A percentile compares a stretch with the other conserved stretches of the same genome.
Conservation (phyloP, 164 flowering plant species). For the Litsea cubeba region DNA sequence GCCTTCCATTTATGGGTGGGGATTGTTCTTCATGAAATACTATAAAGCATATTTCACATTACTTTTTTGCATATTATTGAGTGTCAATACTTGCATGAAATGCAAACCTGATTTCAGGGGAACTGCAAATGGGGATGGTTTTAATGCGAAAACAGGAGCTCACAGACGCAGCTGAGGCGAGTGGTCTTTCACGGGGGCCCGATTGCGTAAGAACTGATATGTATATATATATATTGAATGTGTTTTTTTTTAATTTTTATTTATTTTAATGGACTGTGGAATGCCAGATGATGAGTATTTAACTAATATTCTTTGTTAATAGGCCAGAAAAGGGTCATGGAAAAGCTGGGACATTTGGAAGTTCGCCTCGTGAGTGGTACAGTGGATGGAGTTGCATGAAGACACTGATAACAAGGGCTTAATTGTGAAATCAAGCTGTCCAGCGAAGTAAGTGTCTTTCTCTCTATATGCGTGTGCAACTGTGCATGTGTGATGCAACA, state of each 20-base stretch:
- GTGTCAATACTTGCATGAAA: not conserved
- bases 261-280: not conserved
- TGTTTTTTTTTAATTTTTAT: not conserved
- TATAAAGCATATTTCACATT: not conserved
- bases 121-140: slow-evolving; percentile 48
- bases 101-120: slow-evolving; percentile 33
- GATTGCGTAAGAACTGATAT: slow-evolving; percentile 45
- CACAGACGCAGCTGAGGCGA: slow-evolving; percentile 90
- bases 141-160: slow-evolving; percentile 90
- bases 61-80: not conserved
- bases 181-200: slow-evolving; percentile 83
- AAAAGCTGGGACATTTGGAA: slow-evolving; percentile 55
- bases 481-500: too few relatives aligned
- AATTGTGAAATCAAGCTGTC: slow-evolving; percentile 76
- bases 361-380: slow-evolving; percentile 83
- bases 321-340: slow-evolving; percentile 82
- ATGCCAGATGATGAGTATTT: not conserved
- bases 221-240: not conserved
- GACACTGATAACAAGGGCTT: slow-evolving; percentile 62
- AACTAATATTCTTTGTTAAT: slow-evolving; percentile 8
- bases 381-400: slow-evolving; percentile 96
- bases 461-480: not conserved
- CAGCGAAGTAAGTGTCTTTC: slow-evolving; percentile 66
- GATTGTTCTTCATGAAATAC: not conserved
- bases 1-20: not conserved